phyloP scores from a whole-genome alignment of 306 rosid species.

The Casuarina cunninghamiana region DNA sequence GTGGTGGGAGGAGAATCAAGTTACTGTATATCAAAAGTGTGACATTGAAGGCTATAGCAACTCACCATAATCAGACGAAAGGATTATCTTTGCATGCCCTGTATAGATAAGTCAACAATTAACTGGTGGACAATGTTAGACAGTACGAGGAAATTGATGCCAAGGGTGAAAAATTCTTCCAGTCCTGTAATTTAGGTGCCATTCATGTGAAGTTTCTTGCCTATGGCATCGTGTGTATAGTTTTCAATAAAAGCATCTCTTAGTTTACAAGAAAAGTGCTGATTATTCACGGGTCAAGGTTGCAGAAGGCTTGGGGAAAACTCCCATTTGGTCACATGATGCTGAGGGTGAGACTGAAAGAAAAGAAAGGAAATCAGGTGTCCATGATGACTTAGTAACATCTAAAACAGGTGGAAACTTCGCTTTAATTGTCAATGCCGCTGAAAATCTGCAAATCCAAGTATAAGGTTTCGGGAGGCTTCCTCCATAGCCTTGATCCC shows the following conservation, averaged over 20 bases:
- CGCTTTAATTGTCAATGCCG: background rate
- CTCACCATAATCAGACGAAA: slow-evolving; percentile 41
- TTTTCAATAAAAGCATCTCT: background rate
- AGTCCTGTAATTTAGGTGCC: background rate
- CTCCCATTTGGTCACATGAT: background rate
- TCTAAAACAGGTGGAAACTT: background rate
- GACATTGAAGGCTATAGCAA: slow-evolving; percentile 59
- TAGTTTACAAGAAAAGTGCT: background rate
- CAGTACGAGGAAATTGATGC: slow-evolving; percentile 2
- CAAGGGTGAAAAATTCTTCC: background rate
- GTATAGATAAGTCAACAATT: slow-evolving; percentile 22
- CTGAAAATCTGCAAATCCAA: background rate
- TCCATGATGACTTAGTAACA: background rate
- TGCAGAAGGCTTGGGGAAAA: background rate
- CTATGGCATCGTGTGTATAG: slow-evolving; percentile 23
- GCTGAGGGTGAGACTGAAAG: background rate
- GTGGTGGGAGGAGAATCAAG: slow-evolving; percentile 95
- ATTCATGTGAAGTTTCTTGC: slow-evolving; percentile 1
- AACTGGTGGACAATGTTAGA: slow-evolving; percentile 5
- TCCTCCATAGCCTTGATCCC: background rate
- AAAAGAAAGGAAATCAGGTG: background rate
- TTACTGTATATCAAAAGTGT: slow-evolving; percentile 54
- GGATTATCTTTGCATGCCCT: slow-evolving; percentile 36
- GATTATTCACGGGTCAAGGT: background rate
- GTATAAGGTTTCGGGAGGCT: background rate